A percentile compares a stretch with the other conserved stretches of the same genome.
These are phyloP conservation scores for Scedosporium apiospermum DNA, from an alignment of 2,329 filamentous ascomycete genomes.

Conservation along the genomic window DNA sequence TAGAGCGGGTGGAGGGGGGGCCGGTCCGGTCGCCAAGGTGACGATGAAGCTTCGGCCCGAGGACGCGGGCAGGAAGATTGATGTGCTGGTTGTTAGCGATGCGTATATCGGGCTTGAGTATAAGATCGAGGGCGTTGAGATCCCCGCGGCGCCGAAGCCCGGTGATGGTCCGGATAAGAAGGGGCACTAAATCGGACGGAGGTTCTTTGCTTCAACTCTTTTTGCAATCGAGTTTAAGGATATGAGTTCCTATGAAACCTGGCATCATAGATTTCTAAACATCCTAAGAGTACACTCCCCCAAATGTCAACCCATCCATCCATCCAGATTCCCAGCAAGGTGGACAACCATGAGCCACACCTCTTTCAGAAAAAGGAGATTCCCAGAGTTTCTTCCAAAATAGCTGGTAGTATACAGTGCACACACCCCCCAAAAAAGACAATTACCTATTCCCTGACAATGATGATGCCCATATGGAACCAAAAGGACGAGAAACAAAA, in stretches of 20 bases:
- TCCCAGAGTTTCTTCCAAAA: too few relatives aligned
- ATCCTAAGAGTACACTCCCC: too few relatives aligned
- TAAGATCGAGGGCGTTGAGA: constrained; percentile 34
- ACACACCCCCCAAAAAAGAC: too few relatives aligned
- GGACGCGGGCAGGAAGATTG: constrained; percentile 46
- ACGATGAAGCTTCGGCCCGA: constrained; percentile 50
- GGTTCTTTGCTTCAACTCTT: too few relatives aligned
- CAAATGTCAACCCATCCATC: too few relatives aligned
- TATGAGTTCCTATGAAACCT: too few relatives aligned
- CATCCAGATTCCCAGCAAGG: too few relatives aligned
- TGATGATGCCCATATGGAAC: neutral
- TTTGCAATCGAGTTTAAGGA: too few relatives aligned
- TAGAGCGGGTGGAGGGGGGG: constrained; percentile 22
- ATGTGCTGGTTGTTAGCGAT: constrained; percentile 75
- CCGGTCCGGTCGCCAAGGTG: constrained; percentile 42
- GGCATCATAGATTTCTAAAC: too few relatives aligned
- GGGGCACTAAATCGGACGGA: constrained; percentile 16
- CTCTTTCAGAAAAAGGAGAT: too few relatives aligned
- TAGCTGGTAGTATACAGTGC: too few relatives aligned
- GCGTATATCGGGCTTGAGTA: constrained; percentile 70
- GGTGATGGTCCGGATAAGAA: constrained; percentile 29
- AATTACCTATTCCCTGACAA: neutral
- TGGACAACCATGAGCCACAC: too few relatives aligned
- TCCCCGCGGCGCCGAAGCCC: constrained; percentile 35
- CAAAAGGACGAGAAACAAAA: neutral